Base-by-base conservation (phyloP, 2,329 filamentous ascomycete genomes). In the Thelonectria olida region DNA sequence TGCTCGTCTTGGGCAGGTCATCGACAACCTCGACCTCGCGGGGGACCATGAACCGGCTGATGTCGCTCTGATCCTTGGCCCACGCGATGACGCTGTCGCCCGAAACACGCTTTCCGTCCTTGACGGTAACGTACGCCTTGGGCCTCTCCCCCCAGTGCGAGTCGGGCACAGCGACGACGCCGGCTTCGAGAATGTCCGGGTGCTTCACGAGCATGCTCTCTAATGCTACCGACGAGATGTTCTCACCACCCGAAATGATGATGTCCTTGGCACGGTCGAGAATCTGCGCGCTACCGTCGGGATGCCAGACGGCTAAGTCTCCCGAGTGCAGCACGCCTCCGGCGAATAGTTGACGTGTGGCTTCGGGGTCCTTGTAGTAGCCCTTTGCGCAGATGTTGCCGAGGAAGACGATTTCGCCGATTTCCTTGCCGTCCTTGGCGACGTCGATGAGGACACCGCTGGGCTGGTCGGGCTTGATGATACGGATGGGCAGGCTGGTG, bases 171-270 rank as follows among this genome's bases (percentile, higher is more conserved):
- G 92, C 92, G 5, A 97, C 92, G 28, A 97, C 94, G 36, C 93
- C 96, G 1, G 91, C 94, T 80, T 99, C 96, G 22, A 99, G 86
- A 36, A 99, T 88, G 67, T 92, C 88, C 0, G 94, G 93, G 75
- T 99, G 96, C 49, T 92, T 90, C 6, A 90, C 90, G 1, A 99
- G 85, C 89, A 97, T 92, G 61, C 90, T 88, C 79, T 99, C 96
- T 4, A 99, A 85, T 0, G 96, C 93, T 1, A 99, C 91, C 0
- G 92, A 96, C 3, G 92, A 97, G 64, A 99, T 98, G 76, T 99
- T 99, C 78, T 99, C 96, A 58, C 96, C 96, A 47, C 95, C 94
- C 54, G 92, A 96, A 65, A 99, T 99, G 72, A 99, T 99, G 54
- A 99, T 97, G 74, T 99, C 96, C 81, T 99, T 99, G 13, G 93